Percentiles rank a stretch among this genome's conserved stretches.
These are phyloP conservation scores for Neurospora sp. DNA, from an alignment of 495 filamentous ascomycete species.

Conservation along the genomic window DNA sequence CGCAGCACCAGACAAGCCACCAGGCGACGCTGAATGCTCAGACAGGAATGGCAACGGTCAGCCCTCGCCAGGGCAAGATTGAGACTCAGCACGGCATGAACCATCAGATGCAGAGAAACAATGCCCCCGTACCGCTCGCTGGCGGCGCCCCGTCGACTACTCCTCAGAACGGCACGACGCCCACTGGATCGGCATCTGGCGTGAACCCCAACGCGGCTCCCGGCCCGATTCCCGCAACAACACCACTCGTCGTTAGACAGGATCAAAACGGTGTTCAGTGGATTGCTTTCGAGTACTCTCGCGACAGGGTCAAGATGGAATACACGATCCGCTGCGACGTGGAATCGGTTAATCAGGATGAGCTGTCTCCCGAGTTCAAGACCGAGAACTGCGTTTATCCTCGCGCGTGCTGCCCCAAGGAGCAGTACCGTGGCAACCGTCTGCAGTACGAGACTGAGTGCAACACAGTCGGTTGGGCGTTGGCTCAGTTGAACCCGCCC, in stretches of 20 bases:
- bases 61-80: slow-evolving; percentile 52
- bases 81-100: slow-evolving; percentile 42
- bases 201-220: slow-evolving; percentile 87
- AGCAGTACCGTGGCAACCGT: slow-evolving; percentile 90
- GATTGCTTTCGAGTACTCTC: slow-evolving; percentile 98
- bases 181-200: slow-evolving; percentile 31
- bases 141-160: slow-evolving; percentile 30
- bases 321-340: slow-evolving; percentile 98
- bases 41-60: slow-evolving; percentile 43
- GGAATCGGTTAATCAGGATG: slow-evolving; percentile 88
- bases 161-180: slow-evolving; percentile 41
- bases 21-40: slow-evolving; percentile 37
- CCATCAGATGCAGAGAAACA: slow-evolving; percentile 42
- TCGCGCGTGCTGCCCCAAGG: slow-evolving; percentile 86
- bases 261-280: slow-evolving; percentile 96
- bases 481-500: slow-evolving; percentile 85
- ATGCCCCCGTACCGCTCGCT: slow-evolving; percentile 43
- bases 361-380: slow-evolving; percentile 79
- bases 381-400: slow-evolving; percentile 98
- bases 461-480: slow-evolving; percentile 94
- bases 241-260: slow-evolving; percentile 86
- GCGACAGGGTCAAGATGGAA: slow-evolving; percentile 97
- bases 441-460: slow-evolving; percentile 96
- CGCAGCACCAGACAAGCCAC: slow-evolving; percentile 40
- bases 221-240: slow-evolving; percentile 98